Base-by-base conservation (phyloP, 805 yeast species). In the Saccharomyces cerevisiae region DNA sequence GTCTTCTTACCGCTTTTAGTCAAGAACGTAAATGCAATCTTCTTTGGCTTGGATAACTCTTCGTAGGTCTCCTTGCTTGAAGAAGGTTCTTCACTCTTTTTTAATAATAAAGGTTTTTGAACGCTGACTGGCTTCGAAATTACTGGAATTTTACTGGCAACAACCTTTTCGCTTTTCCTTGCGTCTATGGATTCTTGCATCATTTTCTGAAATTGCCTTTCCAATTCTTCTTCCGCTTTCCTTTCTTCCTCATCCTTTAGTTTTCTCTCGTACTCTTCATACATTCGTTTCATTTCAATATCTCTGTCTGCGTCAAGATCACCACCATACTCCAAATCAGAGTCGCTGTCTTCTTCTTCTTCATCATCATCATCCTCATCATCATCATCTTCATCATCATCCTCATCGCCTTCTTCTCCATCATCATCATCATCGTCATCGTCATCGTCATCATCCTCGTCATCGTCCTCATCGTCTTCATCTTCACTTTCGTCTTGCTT, bases 191-290 rank as follows among this genome's bases (percentile, higher is more conserved):
- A 75, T 22, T 80, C 83, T n/a, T 70, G 61, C 56, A 83, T 72
- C 62, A 85, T 67, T 51, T 68, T 71, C 54, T 78, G 78, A 56
- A 81, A 79, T 60, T 84, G 86, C 51, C 70, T 75, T 41, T 84
- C 89, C 50, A 86, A 58, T 36, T 77, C 80, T 3, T 76, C 79
- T 31, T 75, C 78, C 28, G 80, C 75, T 56, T 74, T 74, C 31
- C 63, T 66, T 53, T 79, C 80, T 51, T 76, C 79, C 43, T 72
- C 75, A 30, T 67, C 70, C 51, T 61, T 64, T 27, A 73, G 54
- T 52, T 69, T 74, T 27, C 62, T 61, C 49, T 72, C 75, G 56
- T 70, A 74, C 28, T 73, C 76, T 51, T 73, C 73, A 50, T 67
- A 68, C 49, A 70, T 67, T 54, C 70, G 57, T 51, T 60, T 62